Conservation (phyloP, 257 asterid species). For the Solanum sejunctum region DNA sequence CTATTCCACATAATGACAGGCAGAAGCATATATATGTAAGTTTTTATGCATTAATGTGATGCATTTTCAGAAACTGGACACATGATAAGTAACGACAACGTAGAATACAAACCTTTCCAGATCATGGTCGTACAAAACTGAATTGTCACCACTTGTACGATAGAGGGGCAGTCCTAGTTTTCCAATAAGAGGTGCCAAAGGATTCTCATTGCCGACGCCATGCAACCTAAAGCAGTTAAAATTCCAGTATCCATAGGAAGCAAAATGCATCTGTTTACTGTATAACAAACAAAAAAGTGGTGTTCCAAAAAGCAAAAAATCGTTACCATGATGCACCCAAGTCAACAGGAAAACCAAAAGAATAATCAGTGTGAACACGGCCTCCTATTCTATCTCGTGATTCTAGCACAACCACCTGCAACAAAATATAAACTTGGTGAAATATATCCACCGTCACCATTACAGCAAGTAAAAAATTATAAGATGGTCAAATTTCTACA, state of each 20-base stretch:
- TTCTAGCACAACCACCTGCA: conserved; percentile 81
- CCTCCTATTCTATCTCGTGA: conserved; percentile 97
- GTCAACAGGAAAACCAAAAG: conserved; percentile 97
- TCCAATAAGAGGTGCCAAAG: conserved; percentile 81
- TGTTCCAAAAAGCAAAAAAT: not conserved
- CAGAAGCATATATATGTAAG: not conserved
- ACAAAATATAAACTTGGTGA: not conserved
- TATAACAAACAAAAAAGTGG: not conserved
- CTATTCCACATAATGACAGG: not conserved
- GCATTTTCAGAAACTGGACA: not conserved
- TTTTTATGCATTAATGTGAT: not conserved
- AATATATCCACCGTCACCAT: not conserved
- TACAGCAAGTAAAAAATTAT: not conserved
- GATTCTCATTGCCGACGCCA: conserved; percentile 93
- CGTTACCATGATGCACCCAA: conserved; percentile 95
- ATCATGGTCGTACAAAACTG: conserved; percentile 95
- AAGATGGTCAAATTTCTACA: not conserved
- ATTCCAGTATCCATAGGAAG: not conserved
- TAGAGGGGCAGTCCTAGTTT: conserved; percentile 90
- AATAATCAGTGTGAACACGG: conserved; percentile 82
- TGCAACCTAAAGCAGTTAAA: conserved; percentile 53
- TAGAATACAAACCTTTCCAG: conserved; percentile 58
- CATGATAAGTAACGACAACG: not conserved
- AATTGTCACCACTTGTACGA: conserved; percentile 95
- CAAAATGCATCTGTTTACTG: not conserved